Evolutionary conservation across 2,329 filamentous ascomycete genomes (phyloP).

Genomic region (Camptophora hylomeconis): DNA sequence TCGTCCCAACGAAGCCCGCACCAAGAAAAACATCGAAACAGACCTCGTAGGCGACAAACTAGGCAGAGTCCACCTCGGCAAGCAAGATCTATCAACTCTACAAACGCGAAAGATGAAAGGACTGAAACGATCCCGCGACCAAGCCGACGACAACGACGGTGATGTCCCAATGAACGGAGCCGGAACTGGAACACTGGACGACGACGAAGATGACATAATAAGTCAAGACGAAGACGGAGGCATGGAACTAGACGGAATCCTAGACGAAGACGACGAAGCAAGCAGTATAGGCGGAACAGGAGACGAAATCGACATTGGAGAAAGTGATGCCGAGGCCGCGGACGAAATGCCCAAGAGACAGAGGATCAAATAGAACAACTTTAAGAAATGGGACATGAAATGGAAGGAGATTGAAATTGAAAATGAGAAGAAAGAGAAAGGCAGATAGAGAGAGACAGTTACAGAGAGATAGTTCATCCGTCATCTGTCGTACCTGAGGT

Average conservation of each 20-base stretch:
- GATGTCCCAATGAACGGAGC: conserved; percentile 22
- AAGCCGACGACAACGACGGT: conserved; percentile 37
- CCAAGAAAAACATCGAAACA: conserved; percentile 93
- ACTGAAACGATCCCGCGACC: conserved; percentile 67
- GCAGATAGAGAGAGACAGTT: no score
- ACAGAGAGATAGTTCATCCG: no score
- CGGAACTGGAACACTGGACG: conserved; percentile 8
- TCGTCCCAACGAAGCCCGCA: conserved; percentile 42
- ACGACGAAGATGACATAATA: conserved; percentile 14
- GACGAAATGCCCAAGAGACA: conserved; percentile 16
- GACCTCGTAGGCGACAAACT: conserved; percentile 94
- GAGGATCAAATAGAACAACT: no score
- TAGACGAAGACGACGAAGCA: conserved; percentile 22
- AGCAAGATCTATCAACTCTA: conserved; percentile 73
- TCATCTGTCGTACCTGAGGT: no score
- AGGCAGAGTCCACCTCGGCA: conserved; percentile 79
- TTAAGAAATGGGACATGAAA: no score
- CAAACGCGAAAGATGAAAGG: conserved; percentile 99
- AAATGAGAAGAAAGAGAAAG: no score
- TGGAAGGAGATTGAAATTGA: no score
- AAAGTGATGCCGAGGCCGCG: conserved; percentile 5
- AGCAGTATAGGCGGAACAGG: conserved; percentile 16
- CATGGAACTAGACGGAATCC: conserved; percentile 33
- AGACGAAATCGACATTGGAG: conserved; percentile 11
- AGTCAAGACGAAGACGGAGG: conserved; percentile 15